phyloP scores from a whole-genome alignment of 2,329 filamentous ascomycete species.

The Didymella exigua region DNA sequence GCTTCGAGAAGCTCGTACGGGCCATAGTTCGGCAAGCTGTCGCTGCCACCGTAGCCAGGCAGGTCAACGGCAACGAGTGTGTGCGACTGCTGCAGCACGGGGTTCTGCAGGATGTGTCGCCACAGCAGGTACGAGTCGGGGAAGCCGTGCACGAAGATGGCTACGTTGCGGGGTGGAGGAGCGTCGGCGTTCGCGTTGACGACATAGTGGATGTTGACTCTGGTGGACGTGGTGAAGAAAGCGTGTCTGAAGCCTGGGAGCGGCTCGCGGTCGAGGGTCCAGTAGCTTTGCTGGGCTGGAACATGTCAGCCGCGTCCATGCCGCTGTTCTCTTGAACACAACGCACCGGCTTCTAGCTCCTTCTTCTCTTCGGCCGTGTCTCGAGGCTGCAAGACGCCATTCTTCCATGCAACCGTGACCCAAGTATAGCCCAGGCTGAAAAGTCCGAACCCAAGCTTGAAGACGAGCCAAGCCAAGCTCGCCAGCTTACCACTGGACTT shows the following conservation, averaged over 20 bases:
- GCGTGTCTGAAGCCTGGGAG: constrained; percentile 56
- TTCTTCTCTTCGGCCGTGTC: constrained; percentile 36
- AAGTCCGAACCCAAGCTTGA: constrained; percentile 43
- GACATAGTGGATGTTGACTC: constrained; percentile 62
- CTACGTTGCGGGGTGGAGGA: constrained; percentile 46
- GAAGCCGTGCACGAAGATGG: constrained; percentile 65
- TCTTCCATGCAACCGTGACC: constrained; percentile 29
- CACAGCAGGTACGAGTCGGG: constrained; percentile 64
- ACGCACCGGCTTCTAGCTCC: constrained; percentile 35
- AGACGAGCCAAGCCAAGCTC: constrained; percentile 30
- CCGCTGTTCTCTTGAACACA: not conserved
- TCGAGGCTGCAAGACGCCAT: constrained; percentile 36
- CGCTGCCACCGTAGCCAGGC: constrained; percentile 64
- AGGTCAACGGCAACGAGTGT: constrained; percentile 62
- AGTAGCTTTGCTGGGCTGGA: constrained; percentile 59
- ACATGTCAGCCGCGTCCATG: constrained; percentile 5
- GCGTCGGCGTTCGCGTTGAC: constrained; percentile 38
- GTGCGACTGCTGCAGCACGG: constrained; percentile 43
- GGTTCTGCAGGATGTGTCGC: constrained; percentile 55
- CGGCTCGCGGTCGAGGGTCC: constrained; percentile 58
- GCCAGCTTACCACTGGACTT: constrained; percentile 14
- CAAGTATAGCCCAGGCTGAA: constrained; percentile 32
- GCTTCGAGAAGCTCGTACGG: constrained; percentile 59
- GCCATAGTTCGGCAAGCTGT: constrained; percentile 57
- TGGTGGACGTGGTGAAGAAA: constrained; percentile 57